These are phyloP conservation scores for Sarcodon sp. DNA, from an alignment of 768 basidiomycete genomes.

Conservation along the genomic window DNA sequence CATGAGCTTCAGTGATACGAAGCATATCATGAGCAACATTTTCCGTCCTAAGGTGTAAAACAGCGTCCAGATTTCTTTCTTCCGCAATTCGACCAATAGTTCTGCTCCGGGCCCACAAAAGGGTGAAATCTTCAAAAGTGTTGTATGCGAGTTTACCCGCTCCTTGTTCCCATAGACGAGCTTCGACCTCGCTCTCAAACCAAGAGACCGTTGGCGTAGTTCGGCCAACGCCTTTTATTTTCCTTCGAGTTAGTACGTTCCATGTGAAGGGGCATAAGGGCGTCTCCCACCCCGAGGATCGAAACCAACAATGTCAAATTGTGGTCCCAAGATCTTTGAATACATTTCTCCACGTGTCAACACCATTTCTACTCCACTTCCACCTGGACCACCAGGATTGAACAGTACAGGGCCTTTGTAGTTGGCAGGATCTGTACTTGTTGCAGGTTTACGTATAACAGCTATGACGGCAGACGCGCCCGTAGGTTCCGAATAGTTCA, in stretches of 20 bases:
- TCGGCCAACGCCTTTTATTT: too few relatives aligned
- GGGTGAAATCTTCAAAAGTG: too few relatives aligned
- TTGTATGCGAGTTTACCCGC: too few relatives aligned
- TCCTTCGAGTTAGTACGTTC: too few relatives aligned
- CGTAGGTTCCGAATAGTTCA: constrained; percentile 14
- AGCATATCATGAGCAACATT: constrained; percentile 9
- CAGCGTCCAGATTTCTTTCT: not conserved
- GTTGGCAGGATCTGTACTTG: constrained; percentile 1
- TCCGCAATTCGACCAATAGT: too few relatives aligned
- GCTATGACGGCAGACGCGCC: constrained; percentile 13
- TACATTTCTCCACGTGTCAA: constrained; percentile 1
- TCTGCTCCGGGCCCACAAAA: too few relatives aligned
- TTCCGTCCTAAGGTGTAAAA: constrained; percentile 2
- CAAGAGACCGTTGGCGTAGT: too few relatives aligned
- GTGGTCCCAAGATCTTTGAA: constrained; percentile 7
- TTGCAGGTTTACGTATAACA: constrained; percentile 12
- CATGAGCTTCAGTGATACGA: constrained; percentile 7
- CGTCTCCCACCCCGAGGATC: constrained; percentile 14
- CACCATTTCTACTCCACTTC: constrained; percentile 12
- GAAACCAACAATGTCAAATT: constrained; percentile 15
- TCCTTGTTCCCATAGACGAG: too few relatives aligned
- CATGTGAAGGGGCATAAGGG: too few relatives aligned
- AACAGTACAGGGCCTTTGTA: constrained; percentile 20
- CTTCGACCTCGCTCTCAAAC: too few relatives aligned
- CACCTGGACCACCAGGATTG: constrained; percentile 18